Evolutionary conservation across 306 rosid genomes (phyloP).

Genomic region (Aeschynomene evenia): DNA sequence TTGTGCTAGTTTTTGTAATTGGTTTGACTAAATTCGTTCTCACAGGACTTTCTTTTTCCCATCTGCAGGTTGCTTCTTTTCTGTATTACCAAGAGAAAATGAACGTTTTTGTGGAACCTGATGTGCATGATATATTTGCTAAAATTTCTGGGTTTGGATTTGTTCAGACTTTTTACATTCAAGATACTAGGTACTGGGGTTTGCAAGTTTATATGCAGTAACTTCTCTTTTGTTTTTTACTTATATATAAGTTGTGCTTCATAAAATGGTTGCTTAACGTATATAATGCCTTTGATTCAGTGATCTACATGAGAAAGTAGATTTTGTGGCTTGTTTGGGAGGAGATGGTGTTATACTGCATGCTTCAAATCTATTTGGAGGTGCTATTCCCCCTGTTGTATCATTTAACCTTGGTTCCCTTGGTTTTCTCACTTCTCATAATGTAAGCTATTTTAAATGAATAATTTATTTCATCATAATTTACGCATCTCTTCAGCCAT

Average conservation of each 20-base stretch:
- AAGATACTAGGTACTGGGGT: slow-evolving; percentile 75
- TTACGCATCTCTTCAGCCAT: background rate
- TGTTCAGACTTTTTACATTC: slow-evolving; percentile 92
- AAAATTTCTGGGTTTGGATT: slow-evolving; percentile 96
- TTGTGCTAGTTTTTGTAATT: background rate
- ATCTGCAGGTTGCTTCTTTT: slow-evolving; percentile 73
- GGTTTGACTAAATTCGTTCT: slow-evolving; percentile 23
- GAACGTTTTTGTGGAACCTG: slow-evolving; percentile 92
- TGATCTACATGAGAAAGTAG: slow-evolving; percentile 93
- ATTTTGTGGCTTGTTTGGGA: slow-evolving; percentile 98
- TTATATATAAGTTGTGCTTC: slow-evolving; percentile 18
- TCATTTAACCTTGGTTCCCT: slow-evolving; percentile 98
- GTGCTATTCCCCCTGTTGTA: slow-evolving; percentile 90
- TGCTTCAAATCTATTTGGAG: slow-evolving; percentile 87
- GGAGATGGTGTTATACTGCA: slow-evolving; percentile 99
- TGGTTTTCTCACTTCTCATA: slow-evolving; percentile 93
- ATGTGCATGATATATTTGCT: slow-evolving; percentile 89
- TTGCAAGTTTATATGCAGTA: slow-evolving; percentile 32
- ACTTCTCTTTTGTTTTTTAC: background rate
- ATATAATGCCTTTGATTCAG: slow-evolving; percentile 53
- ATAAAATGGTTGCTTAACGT: slow-evolving; percentile 34
- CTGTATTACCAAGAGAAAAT: slow-evolving; percentile 85
- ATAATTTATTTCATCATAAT: slow-evolving; percentile 25
- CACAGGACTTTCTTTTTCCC: slow-evolving; percentile 13
- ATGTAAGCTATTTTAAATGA: slow-evolving; percentile 52